Evolutionary conservation across 2,329 filamentous ascomycete genomes (phyloP), one percentile per base, ranked within the genome.

Genomic region (Beauveria varroae): DNA sequence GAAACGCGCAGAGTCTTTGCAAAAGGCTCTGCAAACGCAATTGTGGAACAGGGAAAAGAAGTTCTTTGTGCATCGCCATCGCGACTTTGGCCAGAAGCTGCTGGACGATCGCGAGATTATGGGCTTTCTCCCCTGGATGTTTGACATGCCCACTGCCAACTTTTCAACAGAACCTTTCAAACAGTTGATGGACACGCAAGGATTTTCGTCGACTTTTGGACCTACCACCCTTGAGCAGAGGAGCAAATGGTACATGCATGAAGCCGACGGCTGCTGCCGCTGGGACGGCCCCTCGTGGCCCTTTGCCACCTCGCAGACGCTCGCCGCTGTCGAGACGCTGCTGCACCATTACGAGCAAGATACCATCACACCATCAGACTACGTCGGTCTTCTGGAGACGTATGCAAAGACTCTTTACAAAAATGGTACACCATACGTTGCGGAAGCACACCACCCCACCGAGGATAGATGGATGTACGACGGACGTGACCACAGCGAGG

Each of bases 251-350:
- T 78, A 73, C 64, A 71, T 70, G 62, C 61, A 68, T 59, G 59
- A 67, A 37, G 63, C 64, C 1, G 61, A 64, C 4, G 61, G 58
- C 10, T 66, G 75, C 60, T 78, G 76, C 63, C 72, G 70, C 57
- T 79, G 76, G 77, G 71, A 78, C 59, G 76, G 77, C 1, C 74
- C 75, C 63, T 76, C 73, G n/a, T 79, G 77, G 77, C 76, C 77
- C 3, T 79, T 72, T 63, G 73, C 73, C 2, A 79, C 76, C 1
- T 66, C 72, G 5, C 73, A 77, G 60, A 76, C 72, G 16, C 69
- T 78, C 6, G 73, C 72, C 18, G 75, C 76, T 1, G 69, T 79
- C 14, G 76, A 63, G 69, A 76, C 65, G 65, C 70, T 58, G 66
- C 69, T 60, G 58, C 57, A 68, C 64, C 26, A 72, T 65, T 63